Evolutionary conservation across 345 rosid genomes (phyloP).

Genomic region (Bruguiera sexangula): DNA sequence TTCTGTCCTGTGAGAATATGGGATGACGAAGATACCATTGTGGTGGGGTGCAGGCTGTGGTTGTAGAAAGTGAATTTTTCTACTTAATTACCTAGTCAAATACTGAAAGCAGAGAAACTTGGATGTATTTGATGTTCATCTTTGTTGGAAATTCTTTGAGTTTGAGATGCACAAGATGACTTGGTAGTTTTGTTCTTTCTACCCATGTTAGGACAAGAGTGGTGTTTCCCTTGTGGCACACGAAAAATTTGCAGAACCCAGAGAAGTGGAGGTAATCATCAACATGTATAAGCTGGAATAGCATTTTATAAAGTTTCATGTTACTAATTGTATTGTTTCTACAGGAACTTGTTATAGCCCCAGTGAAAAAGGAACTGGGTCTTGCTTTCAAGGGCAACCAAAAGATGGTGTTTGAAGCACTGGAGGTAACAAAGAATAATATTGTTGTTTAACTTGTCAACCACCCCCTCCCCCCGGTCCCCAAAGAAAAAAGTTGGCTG

Average conservation of each 20-base stretch:
- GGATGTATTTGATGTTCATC: background rate
- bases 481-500: too few relatives aligned
- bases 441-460: too few relatives aligned
- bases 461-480: too few relatives aligned
- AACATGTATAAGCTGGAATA: background rate
- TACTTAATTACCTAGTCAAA: too few relatives aligned
- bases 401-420: constrained; percentile 69
- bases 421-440: constrained; percentile 47
- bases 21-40: too few relatives aligned
- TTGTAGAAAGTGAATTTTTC: too few relatives aligned
- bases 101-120: too few relatives aligned
- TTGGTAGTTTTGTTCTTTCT: background rate
- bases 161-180: background rate
- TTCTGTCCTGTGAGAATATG: too few relatives aligned
- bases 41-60: too few relatives aligned
- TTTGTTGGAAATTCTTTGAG: background rate
- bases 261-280: constrained; percentile 73
- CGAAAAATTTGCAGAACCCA: constrained; percentile 80
- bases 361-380: constrained; percentile 82
- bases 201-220: constrained; percentile 64
- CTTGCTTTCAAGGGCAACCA: constrained; percentile 80
- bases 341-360: constrained; percentile 72
- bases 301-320: background rate
- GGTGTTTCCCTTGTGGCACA: constrained; percentile 71
- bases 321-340: background rate